Percentiles rank a stretch among this genome's conserved stretches.
Conservation (phyloP, 805 yeast species). For the Spathaspora hagerdaliae region DNA sequence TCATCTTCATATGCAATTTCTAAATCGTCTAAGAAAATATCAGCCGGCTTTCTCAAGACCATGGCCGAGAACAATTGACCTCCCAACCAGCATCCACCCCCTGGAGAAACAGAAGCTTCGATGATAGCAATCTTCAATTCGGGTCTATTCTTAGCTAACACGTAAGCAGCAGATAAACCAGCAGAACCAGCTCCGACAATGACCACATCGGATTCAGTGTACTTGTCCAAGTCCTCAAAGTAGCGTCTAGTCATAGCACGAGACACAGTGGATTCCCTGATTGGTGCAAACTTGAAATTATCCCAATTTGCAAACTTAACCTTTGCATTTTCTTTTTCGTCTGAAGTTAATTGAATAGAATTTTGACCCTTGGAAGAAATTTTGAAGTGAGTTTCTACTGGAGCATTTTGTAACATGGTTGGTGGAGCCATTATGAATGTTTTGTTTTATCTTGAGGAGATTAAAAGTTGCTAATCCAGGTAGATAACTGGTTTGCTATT, state of each 20-base stretch:
- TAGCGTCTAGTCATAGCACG: conserved; percentile 78
- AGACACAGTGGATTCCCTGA: conserved; percentile 73
- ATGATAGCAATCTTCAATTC: conserved; percentile 70
- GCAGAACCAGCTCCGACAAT: conserved; percentile 79
- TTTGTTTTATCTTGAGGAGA: background rate
- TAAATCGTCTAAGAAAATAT: conserved; percentile 58
- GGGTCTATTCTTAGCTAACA: conserved; percentile 68
- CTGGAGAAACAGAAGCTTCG: conserved; percentile 73
- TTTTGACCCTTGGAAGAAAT: conserved; percentile 4
- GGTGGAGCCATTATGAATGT: conserved; percentile 28
- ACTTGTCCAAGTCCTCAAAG: conserved; percentile 68
- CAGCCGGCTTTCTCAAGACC: conserved; percentile 80
- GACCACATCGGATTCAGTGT: conserved; percentile 70
- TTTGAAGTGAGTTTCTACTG: conserved; percentile 9
- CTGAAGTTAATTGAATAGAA: conserved; percentile 12
- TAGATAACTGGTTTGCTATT: background rate
- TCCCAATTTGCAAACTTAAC: conserved; percentile 58
- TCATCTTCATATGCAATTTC: conserved; percentile 71
- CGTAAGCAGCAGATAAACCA: conserved; percentile 74
- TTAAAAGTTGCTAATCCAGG: background rate
- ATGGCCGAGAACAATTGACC: conserved; percentile 76
- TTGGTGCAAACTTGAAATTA: conserved; percentile 62
- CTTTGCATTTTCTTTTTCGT: conserved; percentile 18
- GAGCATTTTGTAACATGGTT: conserved; percentile 25
- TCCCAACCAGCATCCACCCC: conserved; percentile 79